Base-by-base conservation (phyloP, 2,329 filamentous ascomycete species). In the Aureobasidium sp. region DNA sequence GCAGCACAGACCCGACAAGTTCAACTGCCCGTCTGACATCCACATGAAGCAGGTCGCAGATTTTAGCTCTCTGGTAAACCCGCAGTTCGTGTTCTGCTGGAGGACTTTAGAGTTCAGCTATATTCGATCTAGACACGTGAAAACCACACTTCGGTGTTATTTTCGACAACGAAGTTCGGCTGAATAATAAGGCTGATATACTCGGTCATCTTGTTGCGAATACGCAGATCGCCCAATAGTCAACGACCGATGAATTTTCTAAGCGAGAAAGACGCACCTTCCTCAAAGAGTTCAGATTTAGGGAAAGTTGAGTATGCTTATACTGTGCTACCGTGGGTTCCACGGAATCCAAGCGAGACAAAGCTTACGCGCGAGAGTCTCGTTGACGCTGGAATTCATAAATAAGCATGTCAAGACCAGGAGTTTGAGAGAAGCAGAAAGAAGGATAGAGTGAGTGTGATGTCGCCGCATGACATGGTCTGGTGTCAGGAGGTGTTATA, bases 111-210 rank as follows among this genome's bases (percentile, higher is more conserved):
- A 47, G 29, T 47, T 58, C 41, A 37, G 32, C 20, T 23, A 37
- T 47, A 15, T 37, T 6, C n/a, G 15, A n/a, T 36, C 37, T 44
- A 34, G 52, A 44, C 52, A 56, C 17, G 52, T 44, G 26, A 27
- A 17, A 20, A 34, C 15, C 27, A 56, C 17, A 34, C 52, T 37
- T 34, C 52, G 39, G 26, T 44, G 26, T 41, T 8, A 12, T 34
- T 44, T 10, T 56, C 27, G 23, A 44, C 23, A 15, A 15, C 12
- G 26, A 8, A 15, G 17, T 34, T 56, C 52, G 52, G 52, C n/a
- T 44, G 52, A 56, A 44, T 44, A 44, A 44, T n/a, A 56, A 56
- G 52, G 52, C 39, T 56, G 52, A 56, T 56, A 34, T 56, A 23
- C 23, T 41, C 17, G 39, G 27, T 29, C 26, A 29, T 6, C 17